Evolutionary conservation across 176 grass and related monocot species (phyloP).

Genomic region (Phragmites australis): DNA sequence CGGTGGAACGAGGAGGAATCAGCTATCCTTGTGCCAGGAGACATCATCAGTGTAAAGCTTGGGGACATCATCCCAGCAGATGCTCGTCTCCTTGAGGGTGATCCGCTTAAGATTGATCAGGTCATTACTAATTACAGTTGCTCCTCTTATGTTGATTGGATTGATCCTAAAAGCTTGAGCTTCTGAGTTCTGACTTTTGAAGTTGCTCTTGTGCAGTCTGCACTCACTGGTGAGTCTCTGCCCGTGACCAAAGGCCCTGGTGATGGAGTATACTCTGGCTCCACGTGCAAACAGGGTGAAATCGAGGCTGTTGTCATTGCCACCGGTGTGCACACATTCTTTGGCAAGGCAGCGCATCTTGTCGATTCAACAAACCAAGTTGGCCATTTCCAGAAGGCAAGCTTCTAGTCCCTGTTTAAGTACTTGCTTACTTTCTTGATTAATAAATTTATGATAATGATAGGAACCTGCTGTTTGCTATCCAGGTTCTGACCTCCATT

Average conservation of each 20-base stretch:
- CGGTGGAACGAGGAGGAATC: conserved; percentile 29
- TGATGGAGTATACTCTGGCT: conserved; percentile 33
- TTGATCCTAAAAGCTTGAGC: background rate
- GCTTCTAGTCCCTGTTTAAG: conserved; percentile 14
- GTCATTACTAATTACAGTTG: conserved; percentile 10
- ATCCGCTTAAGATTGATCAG: conserved; percentile 41
- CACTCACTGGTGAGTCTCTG: conserved; percentile 24
- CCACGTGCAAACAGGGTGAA: conserved; percentile 27
- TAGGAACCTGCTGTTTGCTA: background rate
- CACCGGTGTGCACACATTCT: conserved; percentile 35
- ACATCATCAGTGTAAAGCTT: conserved; percentile 39
- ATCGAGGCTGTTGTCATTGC: conserved; percentile 35
- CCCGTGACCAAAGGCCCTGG: conserved; percentile 27
- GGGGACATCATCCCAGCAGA: conserved; percentile 36
- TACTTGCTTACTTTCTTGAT: conserved; percentile 12
- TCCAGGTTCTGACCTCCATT: too few relatives aligned
- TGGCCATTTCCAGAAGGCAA: conserved; percentile 45
- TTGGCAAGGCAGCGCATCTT: conserved; percentile 36
- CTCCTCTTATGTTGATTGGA: background rate
- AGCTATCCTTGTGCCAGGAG: conserved; percentile 31
- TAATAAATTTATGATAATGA: background rate
- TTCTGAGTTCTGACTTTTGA: conserved; percentile 19
- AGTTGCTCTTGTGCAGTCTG: conserved; percentile 41
- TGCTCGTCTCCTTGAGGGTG: conserved; percentile 30
- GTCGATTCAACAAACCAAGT: conserved; percentile 25